Evolutionary conservation across 2,329 filamentous ascomycete genomes (phyloP).

Genomic region (Botrytis hyacinthi): DNA sequence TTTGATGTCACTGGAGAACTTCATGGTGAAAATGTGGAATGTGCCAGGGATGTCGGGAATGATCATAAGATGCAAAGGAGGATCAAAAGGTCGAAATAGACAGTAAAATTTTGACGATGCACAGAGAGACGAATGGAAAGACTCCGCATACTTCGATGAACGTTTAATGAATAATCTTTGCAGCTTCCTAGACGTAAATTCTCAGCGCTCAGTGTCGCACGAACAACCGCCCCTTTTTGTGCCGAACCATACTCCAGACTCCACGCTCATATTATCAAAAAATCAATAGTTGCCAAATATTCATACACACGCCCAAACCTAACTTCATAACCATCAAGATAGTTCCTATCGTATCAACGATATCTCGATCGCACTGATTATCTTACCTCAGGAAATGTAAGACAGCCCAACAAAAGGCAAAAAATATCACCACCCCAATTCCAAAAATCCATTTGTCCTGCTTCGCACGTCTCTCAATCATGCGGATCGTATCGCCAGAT

Average conservation of each 20-base stretch:
- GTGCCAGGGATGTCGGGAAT: too few relatives aligned
- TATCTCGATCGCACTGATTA: background rate
- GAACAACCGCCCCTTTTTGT: background rate
- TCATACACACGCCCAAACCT: background rate
- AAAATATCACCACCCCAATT: conserved; percentile 80
- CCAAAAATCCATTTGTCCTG: conserved; percentile 99
- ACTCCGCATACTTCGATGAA: too few relatives aligned
- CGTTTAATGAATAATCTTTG: too few relatives aligned
- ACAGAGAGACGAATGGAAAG: too few relatives aligned
- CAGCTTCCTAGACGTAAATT: too few relatives aligned
- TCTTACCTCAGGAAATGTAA: conserved; percentile 74
- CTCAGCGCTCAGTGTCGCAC: background rate
- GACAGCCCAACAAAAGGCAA: conserved; percentile 88
- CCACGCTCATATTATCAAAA: background rate
- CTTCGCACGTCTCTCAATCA: conserved; percentile 86
- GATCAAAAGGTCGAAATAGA: too few relatives aligned
- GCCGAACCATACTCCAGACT: conserved; percentile 3
- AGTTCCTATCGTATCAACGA: background rate
- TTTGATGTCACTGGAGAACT: too few relatives aligned
- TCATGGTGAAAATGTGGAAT: too few relatives aligned
- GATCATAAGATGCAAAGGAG: too few relatives aligned
- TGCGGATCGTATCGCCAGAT: conserved; percentile 93
- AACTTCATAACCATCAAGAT: background rate
- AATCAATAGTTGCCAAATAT: background rate
- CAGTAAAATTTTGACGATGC: too few relatives aligned